Conservation (phyloP, 441 rosid species). For the Pelargonium fulgidum region DNA sequence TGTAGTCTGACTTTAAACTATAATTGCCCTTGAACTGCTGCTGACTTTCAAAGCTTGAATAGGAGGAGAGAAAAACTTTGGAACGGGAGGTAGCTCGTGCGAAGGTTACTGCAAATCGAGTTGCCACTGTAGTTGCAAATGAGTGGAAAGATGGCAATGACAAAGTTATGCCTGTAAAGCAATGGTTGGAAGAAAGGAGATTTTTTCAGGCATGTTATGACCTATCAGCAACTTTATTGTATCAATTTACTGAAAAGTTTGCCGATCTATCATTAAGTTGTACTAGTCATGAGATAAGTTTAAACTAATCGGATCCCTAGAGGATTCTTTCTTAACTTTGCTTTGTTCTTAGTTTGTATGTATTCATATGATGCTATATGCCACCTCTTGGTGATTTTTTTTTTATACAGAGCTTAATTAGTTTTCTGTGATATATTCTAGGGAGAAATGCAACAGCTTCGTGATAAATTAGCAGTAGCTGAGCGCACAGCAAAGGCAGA, state of each 20-base stretch:
- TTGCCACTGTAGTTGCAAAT: constrained; percentile 33
- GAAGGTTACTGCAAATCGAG: constrained; percentile 30
- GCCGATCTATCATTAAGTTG: background rate
- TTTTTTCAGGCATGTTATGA: constrained; percentile 26
- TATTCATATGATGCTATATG: too few species aligned
- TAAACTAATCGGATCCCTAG: background rate
- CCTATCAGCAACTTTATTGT: background rate
- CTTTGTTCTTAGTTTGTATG: background rate
- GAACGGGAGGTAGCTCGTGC: constrained; percentile 33
- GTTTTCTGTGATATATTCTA: constrained; percentile 20
- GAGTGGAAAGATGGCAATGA: constrained; percentile 37
- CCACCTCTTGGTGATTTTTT: too few species aligned
- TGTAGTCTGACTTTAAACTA: background rate
- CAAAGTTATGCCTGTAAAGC: constrained; percentile 38
- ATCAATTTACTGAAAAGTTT: background rate
- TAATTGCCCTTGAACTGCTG: constrained; percentile 16
- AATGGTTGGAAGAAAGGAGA: constrained; percentile 34
- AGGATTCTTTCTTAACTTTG: too few species aligned
- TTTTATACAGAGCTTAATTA: background rate
- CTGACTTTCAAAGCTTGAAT: constrained; percentile 23
- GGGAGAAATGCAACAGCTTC: constrained; percentile 56
- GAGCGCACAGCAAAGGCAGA: constrained; percentile 54
- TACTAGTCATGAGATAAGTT: background rate
- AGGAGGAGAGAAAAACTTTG: constrained; percentile 29
- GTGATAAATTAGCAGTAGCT: constrained; percentile 41